These are phyloP conservation scores for Agarophyton chilense DNA, from an alignment of 23 red algal species.

Conservation along the genomic window DNA sequence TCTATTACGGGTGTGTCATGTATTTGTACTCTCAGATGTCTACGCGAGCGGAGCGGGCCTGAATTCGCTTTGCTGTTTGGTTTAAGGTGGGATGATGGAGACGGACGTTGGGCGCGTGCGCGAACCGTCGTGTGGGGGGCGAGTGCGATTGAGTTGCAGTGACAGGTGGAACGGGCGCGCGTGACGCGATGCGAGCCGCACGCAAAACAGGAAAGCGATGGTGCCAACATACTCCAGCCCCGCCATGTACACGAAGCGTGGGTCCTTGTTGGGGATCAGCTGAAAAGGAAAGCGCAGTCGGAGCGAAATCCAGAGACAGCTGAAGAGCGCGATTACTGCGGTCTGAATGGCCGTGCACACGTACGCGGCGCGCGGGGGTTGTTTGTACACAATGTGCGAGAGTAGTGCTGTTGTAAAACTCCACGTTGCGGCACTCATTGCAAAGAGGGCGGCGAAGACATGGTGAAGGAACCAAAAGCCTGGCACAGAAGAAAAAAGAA, in stretches of 20 bases:
- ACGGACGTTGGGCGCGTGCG: neutral
- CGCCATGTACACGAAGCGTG: constrained; percentile 55
- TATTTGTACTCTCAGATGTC: too few species aligned
- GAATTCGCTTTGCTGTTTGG: neutral
- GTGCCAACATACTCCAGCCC: constrained; percentile 59
- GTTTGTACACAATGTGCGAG: neutral
- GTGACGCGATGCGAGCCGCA: constrained; percentile 1
- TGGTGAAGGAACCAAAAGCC: constrained; percentile 60
- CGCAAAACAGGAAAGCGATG: constrained; percentile 23
- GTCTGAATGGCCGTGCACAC: constrained; percentile 2
- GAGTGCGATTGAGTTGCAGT: neutral
- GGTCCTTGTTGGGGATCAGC: constrained; percentile 64
- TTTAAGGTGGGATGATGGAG: neutral
- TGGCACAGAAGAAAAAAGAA: constrained; percentile 39
- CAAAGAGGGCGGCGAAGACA: constrained; percentile 50
- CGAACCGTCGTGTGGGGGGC: neutral
- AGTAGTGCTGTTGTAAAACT: neutral
- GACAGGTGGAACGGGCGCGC: neutral
- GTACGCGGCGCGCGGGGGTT: neutral
- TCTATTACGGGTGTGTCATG: too few species aligned
- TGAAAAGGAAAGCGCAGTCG: constrained; percentile 28
- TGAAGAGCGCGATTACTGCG: constrained; percentile 47
- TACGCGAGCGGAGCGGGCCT: too few species aligned
- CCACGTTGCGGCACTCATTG: constrained; percentile 47
- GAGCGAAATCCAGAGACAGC: constrained; percentile 38